Conservation (phyloP, 257 asterid genomes). For the Ehretia macrophylla region DNA sequence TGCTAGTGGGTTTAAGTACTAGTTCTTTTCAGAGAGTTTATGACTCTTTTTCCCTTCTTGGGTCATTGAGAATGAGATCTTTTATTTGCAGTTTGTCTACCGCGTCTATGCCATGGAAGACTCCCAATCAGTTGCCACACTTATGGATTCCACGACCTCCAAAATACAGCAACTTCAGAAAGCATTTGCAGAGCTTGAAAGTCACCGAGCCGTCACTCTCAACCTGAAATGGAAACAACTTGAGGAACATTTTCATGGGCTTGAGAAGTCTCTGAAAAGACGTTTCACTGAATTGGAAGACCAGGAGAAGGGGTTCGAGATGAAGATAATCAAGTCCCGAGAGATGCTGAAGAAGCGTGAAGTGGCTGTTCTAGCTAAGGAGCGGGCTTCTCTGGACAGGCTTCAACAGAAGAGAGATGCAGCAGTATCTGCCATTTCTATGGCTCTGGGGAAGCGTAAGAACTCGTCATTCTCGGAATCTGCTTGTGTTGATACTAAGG, state of each 20-base stretch:
- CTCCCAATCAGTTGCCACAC: constrained; percentile 45
- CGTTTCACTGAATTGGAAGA: constrained; percentile 93
- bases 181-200: constrained; percentile 96
- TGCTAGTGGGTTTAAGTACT: too few species aligned
- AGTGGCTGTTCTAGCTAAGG: constrained; percentile 75
- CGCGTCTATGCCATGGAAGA: constrained; percentile 63
- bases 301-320: constrained; percentile 80
- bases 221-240: constrained; percentile 95
- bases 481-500: constrained; percentile 25
- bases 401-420: constrained; percentile 97
- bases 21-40: too few species aligned
- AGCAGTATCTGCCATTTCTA: constrained; percentile 75
- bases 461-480: constrained; percentile 36
- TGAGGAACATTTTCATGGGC: constrained; percentile 93
- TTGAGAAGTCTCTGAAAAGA: constrained; percentile 90
- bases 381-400: constrained; percentile 74
- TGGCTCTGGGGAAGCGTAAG: constrained; percentile 50
- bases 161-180: constrained; percentile 88
- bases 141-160: constrained; percentile 77
- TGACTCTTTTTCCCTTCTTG: not conserved
- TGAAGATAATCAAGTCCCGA: constrained; percentile 58
- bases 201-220: constrained; percentile 85
- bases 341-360: constrained; percentile 74
- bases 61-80: not conserved
- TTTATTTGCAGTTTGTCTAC: constrained; percentile 1